Base-by-base conservation (phyloP, 371 early-diverging fungal species). In the Synchytrium microbalum region DNA sequence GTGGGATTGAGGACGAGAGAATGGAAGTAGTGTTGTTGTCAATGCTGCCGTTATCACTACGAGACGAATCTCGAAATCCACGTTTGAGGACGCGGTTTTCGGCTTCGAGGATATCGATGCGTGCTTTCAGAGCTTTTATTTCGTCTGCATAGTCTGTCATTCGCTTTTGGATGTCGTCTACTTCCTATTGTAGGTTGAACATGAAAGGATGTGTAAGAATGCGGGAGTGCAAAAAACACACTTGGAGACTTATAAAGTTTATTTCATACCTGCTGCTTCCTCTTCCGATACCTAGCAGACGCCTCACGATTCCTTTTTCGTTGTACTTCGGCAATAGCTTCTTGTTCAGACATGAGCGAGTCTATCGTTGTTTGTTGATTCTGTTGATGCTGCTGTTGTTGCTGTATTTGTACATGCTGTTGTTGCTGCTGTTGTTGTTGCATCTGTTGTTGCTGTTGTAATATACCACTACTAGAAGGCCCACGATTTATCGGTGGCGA, bases 261-360 rank as follows among this genome's bases (percentile, higher is more conserved):
- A 16, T 51, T n/a, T 51, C n/a, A 57, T 24, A 57, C 58, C 58
- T 16, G 14, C 14, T 57, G 14, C 58, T 57, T 57, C 25, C 25
- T 23, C 58, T 24, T 14, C 16, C 58, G 23, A 29, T 57, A 57
- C 30, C 58, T 13, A 57, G 58, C 58, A 14, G 58, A 57, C 14
- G 58, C 58, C 24, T 57, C 58, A 14, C 58, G 23, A 29, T 57
- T 57, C 58, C 25, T 23, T 24, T 24, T 57, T 57, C 58, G 23
- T 29, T 57, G 58, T 16, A 51, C 16, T 23, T 57, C 58, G 14
- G 14, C 16, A 23, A 57, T 57, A 14, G 23, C 23, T 51, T 51
- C 51, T 14, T 14, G 14, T 14, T 23, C 23, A 51, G 14, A 51
- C 51, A 51, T 51, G 14, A 23, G 51, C 51, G 51, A 51, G 23